Evolutionary conservation across 1,284 basidiomycete species (phyloP), one percentile per base, ranked within the genome.

Genomic region (Kwoniella shivajii): DNA sequence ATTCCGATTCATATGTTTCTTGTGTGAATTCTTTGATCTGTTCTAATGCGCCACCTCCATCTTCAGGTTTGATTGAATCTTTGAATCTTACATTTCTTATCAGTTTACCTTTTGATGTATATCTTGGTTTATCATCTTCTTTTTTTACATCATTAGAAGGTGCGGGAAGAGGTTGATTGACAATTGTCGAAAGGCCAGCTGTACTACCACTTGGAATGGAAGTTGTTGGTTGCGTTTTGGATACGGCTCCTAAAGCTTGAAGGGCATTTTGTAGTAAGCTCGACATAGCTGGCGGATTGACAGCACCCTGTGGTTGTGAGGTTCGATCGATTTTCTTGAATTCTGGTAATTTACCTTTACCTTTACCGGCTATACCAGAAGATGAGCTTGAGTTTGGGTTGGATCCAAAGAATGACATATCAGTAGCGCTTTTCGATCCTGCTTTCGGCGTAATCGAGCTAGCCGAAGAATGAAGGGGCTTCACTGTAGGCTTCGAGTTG

Each of bases 401-500:
- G n/a, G 46, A 24, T 5, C 57, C 59, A 41, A 73, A 73, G 60
- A 72, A 73, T 4, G 71, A 73, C 66, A 69, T 71, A 54, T 71
- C 67, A 3, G 64, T 48, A 7, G 43, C 43, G 30, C 43, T 53
- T 29, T 53, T 53, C 4, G 16, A n/a, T 55, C 7, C 7, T 27
- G 45, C 24, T 48, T 56, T 51, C 16, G 50, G 37, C 1, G 46
- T 24, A 16, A 20, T 55, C 2, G 61, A 31, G 14, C 37, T 37
- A 41, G 34, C 20, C 27, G 50, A 24, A n/a, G 27, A 13, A 1
- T 24, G 16, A 18, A 33, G 11, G 2, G 47, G 24, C 29, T 54
- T 59, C 39, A 41, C 30, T 11, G 37, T 22, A 9, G 53, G 14
- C 20, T 48, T 47, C 2, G 29, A 24, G 27, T 33, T 14, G 3